phyloP scores from a whole-genome alignment of 2,329 filamentous ascomycete genomes.

The Monilinia polystroma region DNA sequence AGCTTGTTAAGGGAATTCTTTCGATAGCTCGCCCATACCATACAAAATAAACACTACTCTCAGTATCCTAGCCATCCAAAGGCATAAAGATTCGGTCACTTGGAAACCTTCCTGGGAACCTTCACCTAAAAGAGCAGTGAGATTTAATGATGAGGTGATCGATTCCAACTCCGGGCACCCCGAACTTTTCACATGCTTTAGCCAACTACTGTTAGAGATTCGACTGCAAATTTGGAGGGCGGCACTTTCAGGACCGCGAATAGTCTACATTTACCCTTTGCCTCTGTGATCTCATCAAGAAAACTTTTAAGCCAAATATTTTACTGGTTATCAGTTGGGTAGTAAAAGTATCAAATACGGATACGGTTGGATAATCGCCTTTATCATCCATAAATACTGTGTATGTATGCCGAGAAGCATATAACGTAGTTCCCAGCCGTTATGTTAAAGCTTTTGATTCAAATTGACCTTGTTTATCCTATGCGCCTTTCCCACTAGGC shows the following conservation, averaged over 20 bases:
- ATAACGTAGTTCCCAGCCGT: neutral
- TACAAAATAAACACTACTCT: neutral
- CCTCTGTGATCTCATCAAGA: neutral
- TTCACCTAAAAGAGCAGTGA: neutral
- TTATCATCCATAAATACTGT: neutral
- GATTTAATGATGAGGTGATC: neutral
- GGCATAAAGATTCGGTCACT: too few species aligned
- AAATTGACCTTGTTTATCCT: too few species aligned
- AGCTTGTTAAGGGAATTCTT: too few species aligned
- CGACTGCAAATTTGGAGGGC: neutral
- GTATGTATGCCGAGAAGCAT: neutral
- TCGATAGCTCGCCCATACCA: neutral
- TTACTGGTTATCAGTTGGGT: too few species aligned
- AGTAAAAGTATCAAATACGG: neutral
- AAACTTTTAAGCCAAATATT: neutral
- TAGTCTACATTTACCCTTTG: neutral
- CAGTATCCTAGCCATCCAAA: neutral
- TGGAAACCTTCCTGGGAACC: neutral
- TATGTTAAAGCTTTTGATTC: neutral
- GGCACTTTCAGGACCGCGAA: neutral
- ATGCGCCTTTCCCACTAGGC: too few species aligned
- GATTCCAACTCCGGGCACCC: neutral
- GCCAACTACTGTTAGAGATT: neutral
- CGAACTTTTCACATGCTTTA: neutral
- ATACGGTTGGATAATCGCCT: neutral